Percentiles rank a stretch among this genome's conserved stretches.
These are phyloP conservation scores for Usnea hakonensis DNA, from an alignment of 495 filamentous ascomycete species.

Conservation along the genomic window DNA sequence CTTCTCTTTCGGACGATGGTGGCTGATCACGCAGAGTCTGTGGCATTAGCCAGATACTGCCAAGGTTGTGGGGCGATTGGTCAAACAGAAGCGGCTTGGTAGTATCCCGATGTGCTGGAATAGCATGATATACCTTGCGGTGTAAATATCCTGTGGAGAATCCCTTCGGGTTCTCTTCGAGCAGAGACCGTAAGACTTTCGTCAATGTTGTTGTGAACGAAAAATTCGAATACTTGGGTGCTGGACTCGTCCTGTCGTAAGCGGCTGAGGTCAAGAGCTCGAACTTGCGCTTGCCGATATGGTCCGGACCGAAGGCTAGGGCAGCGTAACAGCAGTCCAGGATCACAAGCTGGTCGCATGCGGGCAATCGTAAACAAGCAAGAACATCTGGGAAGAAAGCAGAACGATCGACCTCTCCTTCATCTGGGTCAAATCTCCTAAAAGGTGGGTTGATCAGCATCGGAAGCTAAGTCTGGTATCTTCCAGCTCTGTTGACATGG, in stretches of 20 bases:
- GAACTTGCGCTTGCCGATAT: slow-evolving; percentile 24
- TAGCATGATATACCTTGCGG: slow-evolving; percentile 22
- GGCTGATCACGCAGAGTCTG: not conserved
- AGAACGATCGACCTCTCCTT: slow-evolving; percentile 20
- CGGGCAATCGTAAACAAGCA: slow-evolving; percentile 19
- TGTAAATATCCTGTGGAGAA: slow-evolving; percentile 23
- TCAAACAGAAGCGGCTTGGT: slow-evolving; percentile 23
- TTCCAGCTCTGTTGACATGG: not conserved
- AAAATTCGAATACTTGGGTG: slow-evolving; percentile 7
- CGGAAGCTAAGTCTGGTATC: not conserved
- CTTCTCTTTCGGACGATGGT: not conserved
- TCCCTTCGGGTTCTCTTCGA: slow-evolving; percentile 17
- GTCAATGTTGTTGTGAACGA: slow-evolving; percentile 24
- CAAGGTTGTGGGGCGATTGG: slow-evolving; percentile 16
- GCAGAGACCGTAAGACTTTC: slow-evolving; percentile 7
- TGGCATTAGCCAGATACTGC: slow-evolving; percentile 24
- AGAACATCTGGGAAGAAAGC: slow-evolving; percentile 24
- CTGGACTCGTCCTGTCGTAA: not conserved
- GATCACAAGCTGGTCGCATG: slow-evolving; percentile 25
- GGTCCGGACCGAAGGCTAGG: slow-evolving; percentile 17
- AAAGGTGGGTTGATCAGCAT: slow-evolving; percentile 1
- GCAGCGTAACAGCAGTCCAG: slow-evolving; percentile 26
- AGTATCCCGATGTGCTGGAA: not conserved
- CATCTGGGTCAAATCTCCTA: slow-evolving; percentile 14
- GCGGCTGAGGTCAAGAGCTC: slow-evolving; percentile 24